phyloP scores from a whole-genome alignment of 495 filamentous ascomycete genomes.

The Pyrenula aspistea region DNA sequence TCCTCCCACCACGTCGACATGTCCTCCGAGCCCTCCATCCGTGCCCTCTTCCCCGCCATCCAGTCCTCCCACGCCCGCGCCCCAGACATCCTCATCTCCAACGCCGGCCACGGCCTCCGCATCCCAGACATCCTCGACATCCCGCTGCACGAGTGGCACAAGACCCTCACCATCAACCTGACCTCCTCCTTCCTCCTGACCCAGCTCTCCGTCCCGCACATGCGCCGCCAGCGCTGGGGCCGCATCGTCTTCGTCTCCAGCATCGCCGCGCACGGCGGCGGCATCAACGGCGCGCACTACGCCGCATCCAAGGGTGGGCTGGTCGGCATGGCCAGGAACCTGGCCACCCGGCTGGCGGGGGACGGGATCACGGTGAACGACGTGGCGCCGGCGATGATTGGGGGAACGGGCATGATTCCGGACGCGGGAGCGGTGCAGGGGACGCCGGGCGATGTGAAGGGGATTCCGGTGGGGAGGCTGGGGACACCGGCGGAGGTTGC shows the following conservation, averaged over 20 bases:
- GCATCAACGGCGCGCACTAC: conserved; percentile 17
- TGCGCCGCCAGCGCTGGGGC: conserved; percentile 38
- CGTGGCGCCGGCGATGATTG: conserved; percentile 65
- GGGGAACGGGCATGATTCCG: conserved; percentile 54
- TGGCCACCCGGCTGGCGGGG: conserved; percentile 47
- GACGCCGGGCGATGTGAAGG: conserved; percentile 32
- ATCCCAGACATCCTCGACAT: conserved; percentile 15
- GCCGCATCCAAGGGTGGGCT: conserved; percentile 39
- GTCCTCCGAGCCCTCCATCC: conserved; percentile 21
- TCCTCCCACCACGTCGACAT: conserved; percentile 47
- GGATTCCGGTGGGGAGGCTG: conserved; percentile 50
- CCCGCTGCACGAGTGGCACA: conserved; percentile 37
- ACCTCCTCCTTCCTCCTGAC: conserved; percentile 38
- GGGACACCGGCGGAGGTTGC: conserved; percentile 57
- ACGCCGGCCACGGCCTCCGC: conserved; percentile 14
- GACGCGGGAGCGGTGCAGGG: conserved; percentile 35
- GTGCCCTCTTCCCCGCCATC: not conserved
- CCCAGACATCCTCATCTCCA: conserved; percentile 23
- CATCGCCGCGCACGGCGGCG: conserved; percentile 40
- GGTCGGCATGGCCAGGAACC: conserved; percentile 53
- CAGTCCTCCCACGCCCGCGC: not conserved
- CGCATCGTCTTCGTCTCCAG: conserved; percentile 41
- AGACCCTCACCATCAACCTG: conserved; percentile 41
- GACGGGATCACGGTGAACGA: conserved; percentile 64
- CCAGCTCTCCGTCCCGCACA: conserved; percentile 38